Evolutionary conservation across 176 grass and related monocot genomes (phyloP).

Genomic region (Rhynchospora breviuscula): DNA sequence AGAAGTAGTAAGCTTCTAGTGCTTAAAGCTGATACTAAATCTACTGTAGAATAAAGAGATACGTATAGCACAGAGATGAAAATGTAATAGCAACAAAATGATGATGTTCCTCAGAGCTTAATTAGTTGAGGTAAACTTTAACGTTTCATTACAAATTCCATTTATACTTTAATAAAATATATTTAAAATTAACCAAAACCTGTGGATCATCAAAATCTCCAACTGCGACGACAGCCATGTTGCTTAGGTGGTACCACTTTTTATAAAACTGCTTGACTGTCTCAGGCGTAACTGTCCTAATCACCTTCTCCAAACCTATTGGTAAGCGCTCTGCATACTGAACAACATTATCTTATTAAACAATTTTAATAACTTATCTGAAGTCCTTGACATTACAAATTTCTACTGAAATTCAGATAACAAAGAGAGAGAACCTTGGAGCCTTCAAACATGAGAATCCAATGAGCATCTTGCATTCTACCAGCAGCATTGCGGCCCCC

Average conservation of each 20-base stretch:
- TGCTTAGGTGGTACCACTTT: constrained; percentile 96
- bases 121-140: background rate
- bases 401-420: background rate
- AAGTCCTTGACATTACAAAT: background rate
- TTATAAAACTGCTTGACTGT: constrained; percentile 69
- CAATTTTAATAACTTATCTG: constrained; percentile 8
- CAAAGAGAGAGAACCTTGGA: constrained; percentile 62
- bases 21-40: constrained; percentile 16
- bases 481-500: constrained; percentile 85
- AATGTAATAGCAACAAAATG: background rate
- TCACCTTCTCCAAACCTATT: constrained; percentile 92
- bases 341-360: constrained; percentile 27
- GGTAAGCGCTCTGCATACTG: constrained; percentile 96
- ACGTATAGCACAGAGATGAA: background rate
- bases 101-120: background rate
- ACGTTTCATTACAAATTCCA: background rate
- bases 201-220: constrained; percentile 85
- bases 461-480: constrained; percentile 95
- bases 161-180: constrained; percentile 2
- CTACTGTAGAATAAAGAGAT: constrained; percentile 18
- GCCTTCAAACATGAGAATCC: constrained; percentile 85
- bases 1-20: constrained; percentile 8
- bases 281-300: constrained; percentile 74
- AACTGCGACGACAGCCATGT: constrained; percentile 93
- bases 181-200: constrained; percentile 35